These are phyloP conservation scores for Cryptosporidium viatorum DNA, from an alignment of 169 alveolate genomes.

Conservation along the genomic window DNA sequence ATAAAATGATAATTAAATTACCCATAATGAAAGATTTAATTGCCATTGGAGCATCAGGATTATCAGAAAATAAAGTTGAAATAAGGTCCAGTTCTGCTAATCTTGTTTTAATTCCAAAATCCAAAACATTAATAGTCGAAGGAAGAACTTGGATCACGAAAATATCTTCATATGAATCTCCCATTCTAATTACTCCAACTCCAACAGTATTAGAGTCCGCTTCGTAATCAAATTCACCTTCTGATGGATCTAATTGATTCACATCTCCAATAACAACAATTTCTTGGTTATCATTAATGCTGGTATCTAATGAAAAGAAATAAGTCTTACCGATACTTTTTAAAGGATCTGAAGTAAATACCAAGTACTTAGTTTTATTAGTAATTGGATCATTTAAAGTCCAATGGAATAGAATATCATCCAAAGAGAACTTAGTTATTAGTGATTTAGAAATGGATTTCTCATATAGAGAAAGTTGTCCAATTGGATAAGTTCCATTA, in stretches of 20 bases:
- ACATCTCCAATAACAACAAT: conserved; percentile 38
- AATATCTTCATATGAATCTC: background rate
- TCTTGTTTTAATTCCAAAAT: conserved; percentile 27
- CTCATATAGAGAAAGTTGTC: conserved; percentile 43
- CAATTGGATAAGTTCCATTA: conserved; percentile 64
- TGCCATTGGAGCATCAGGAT: conserved; percentile 66
- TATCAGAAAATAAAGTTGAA: conserved; percentile 6
- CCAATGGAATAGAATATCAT: conserved; percentile 66
- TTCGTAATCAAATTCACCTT: conserved; percentile 46
- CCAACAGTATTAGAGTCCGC: conserved; percentile 66
- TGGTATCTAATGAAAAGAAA: conserved; percentile 39
- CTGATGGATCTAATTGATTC: conserved; percentile 57
- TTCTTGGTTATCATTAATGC: background rate
- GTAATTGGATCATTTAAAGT: conserved; percentile 38
- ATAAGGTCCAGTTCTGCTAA: conserved; percentile 26
- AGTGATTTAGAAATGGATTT: conserved; percentile 24
- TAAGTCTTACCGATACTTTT: conserved; percentile 64
- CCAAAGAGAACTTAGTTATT: conserved; percentile 30
- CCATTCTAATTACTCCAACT: conserved; percentile 18
- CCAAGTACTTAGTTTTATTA: conserved; percentile 30
- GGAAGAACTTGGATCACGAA: conserved; percentile 40
- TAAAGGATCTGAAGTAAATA: conserved; percentile 66
- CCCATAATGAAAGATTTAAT: conserved; percentile 33
- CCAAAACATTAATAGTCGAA: conserved; percentile 20
- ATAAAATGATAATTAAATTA: conserved; percentile 11